Conservation (phyloP, 768 basidiomycete species). For the Leucosporidium creatinivorum region DNA sequence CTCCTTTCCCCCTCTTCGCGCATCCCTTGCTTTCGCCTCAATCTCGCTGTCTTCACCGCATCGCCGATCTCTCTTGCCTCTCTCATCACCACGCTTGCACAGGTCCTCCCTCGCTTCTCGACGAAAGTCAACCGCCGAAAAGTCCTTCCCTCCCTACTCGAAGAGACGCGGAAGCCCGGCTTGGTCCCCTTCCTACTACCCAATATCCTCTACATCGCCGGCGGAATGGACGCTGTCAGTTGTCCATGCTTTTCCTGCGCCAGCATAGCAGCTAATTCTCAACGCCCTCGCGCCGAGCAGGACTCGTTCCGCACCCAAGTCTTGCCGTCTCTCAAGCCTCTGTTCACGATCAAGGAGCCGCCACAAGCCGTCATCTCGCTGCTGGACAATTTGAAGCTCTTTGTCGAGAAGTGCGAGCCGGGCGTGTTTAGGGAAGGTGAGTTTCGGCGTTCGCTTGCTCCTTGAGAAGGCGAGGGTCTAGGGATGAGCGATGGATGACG, state of each 20-base stretch:
- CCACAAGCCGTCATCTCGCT: constrained; percentile 95
- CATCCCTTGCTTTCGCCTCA: constrained; percentile 7
- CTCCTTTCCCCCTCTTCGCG: background rate
- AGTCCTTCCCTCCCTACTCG: constrained; percentile 81
- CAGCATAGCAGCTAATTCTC: background rate
- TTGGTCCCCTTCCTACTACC: constrained; percentile 91
- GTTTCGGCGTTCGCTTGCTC: constrained; percentile 40
- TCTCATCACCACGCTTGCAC: no score
- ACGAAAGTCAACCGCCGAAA: constrained; percentile 80
- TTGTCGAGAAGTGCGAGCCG: constrained; percentile 85
- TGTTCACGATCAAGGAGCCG: constrained; percentile 86
- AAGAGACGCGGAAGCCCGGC: constrained; percentile 83
- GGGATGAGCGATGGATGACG: no score
- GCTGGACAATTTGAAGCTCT: constrained; percentile 74
- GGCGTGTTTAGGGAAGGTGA: constrained; percentile 77
- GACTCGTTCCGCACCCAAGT: constrained; percentile 73
- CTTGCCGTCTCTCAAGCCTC: constrained; percentile 76
- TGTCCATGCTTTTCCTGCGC: background rate
- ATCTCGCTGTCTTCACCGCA: constrained; percentile 24
- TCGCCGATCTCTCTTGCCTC: no score
- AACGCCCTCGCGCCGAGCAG: background rate
- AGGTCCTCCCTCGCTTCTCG: constrained; percentile 73
- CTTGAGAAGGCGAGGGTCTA: background rate
- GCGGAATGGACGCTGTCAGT: constrained; percentile 55
- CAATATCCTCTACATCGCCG: constrained; percentile 85